A percentile compares a stretch with the other conserved stretches of the same genome.
Evolutionary conservation across 2,329 filamentous ascomycete species (phyloP).

Genomic region (Aspergillus versicolor): DNA sequence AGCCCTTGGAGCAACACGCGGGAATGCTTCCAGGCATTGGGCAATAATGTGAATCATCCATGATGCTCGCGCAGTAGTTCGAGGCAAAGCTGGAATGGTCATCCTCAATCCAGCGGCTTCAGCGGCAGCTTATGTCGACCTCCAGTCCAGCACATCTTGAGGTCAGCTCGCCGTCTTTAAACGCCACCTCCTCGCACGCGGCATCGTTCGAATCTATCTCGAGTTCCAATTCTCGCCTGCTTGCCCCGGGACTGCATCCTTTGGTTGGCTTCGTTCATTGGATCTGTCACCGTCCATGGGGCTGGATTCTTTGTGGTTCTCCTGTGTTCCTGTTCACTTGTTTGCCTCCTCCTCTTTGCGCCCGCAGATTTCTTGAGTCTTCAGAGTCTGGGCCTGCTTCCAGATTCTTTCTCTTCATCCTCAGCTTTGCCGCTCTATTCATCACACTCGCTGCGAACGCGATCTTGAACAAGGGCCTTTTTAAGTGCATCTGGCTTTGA

Average conservation of each 20-base stretch:
- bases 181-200: constrained; percentile 15
- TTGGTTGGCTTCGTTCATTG: not conserved
- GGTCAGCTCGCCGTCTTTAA: constrained; percentile 15
- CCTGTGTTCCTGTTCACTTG: constrained; percentile 6
- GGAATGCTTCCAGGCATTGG: too few relatives aligned
- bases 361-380: not conserved
- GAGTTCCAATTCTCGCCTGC: not conserved
- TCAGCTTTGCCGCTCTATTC: too few relatives aligned
- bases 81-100: too few relatives aligned
- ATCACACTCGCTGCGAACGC: not conserved
- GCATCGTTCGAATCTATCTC: not conserved
- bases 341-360: not conserved
- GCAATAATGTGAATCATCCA: too few relatives aligned
- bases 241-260: not conserved
- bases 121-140: constrained; percentile 20
- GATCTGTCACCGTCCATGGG: not conserved
- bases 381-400: not conserved
- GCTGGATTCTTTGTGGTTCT: constrained; percentile 5
- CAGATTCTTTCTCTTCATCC: not conserved
- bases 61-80: too few relatives aligned
- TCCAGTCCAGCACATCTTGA: not conserved
- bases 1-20: too few relatives aligned
- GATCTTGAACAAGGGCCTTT: not conserved
- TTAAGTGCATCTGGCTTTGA: not conserved
- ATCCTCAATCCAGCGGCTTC: constrained; percentile 18